Conservation (phyloP, 2,329 filamentous ascomycete genomes). For the Albifimbria verrucaria region DNA sequence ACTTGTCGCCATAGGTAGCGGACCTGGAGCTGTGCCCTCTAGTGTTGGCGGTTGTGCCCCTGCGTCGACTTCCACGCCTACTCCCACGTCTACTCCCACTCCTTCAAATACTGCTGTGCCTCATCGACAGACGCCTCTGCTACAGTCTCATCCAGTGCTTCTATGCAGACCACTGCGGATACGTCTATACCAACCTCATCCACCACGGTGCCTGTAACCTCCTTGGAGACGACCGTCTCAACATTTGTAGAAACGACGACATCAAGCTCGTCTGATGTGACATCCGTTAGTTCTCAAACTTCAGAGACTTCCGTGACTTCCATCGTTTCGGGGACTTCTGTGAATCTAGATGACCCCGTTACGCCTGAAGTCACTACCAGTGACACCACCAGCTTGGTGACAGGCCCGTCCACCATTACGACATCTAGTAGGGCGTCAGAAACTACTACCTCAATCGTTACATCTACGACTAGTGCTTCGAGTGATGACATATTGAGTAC, state of each 20-base stretch:
- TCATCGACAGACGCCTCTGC: neutral
- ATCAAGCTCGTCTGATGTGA: neutral
- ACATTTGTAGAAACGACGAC: neutral
- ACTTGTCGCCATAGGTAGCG: slow-evolving; percentile 25
- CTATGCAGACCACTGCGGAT: neutral
- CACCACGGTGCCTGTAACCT: neutral
- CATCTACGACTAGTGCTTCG: neutral
- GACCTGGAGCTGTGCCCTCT: slow-evolving; percentile 26
- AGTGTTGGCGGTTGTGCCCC: slow-evolving; percentile 11
- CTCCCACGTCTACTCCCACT: slow-evolving; percentile 4
- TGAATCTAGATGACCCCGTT: neutral
- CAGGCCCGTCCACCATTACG: neutral
- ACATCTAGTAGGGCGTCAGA: neutral
- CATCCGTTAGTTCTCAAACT: neutral
- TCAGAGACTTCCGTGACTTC: neutral
- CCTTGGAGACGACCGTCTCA: no score
- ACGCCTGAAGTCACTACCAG: neutral
- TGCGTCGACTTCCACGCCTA: slow-evolving; percentile 11
- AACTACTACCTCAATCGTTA: neutral
- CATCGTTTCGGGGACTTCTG: neutral
- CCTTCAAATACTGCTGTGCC: neutral
- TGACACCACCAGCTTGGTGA: neutral
- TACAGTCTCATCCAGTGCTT: neutral
- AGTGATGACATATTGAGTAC: neutral
- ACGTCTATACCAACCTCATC: neutral